phyloP scores from a whole-genome alignment of 306 rosid genomes.

The Adenanthera pavonina region DNA sequence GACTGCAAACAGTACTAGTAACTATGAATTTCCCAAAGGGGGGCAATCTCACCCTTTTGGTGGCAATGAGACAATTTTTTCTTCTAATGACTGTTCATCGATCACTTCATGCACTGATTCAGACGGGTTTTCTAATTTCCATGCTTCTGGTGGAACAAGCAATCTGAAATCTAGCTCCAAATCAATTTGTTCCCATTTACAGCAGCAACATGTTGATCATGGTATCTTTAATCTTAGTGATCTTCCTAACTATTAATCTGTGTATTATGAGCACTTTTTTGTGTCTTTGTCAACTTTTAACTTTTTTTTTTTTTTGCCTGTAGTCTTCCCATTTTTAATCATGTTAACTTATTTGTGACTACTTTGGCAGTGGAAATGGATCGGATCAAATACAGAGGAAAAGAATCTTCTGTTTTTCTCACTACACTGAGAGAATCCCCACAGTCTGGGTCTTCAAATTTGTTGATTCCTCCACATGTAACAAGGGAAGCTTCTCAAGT shows the following conservation, averaged over 20 bases:
- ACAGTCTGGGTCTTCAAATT: conserved; percentile 30
- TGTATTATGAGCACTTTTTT: not conserved
- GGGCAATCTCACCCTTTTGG: conserved; percentile 7
- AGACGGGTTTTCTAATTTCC: conserved; percentile 29
- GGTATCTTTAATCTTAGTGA: conserved; percentile 30
- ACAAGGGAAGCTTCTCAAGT: conserved; percentile 29
- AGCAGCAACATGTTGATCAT: conserved; percentile 37
- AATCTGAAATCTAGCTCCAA: conserved; percentile 34
- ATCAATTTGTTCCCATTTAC: conserved; percentile 21
- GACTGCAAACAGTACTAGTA: not conserved
- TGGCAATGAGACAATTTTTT: conserved; percentile 32
- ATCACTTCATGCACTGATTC: conserved; percentile 28
- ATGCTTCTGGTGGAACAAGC: conserved; percentile 27
- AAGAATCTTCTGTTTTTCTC: conserved; percentile 14
- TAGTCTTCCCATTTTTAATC: not conserved
- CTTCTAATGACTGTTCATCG: conserved; percentile 36
- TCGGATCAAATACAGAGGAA: conserved; percentile 10
- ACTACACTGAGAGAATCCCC: conserved; percentile 1
- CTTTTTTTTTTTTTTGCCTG: not conserved
- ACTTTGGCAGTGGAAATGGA: conserved; percentile 28
- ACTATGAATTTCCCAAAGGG: conserved; percentile 1
- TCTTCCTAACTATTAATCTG: conserved; percentile 7
- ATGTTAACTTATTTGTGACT: conserved; percentile 16
- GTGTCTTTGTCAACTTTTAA: not conserved
- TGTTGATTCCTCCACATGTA: conserved; percentile 19